Conservation (phyloP, 2,329 filamentous ascomycete species). For the Calonectria hawksworthii region DNA sequence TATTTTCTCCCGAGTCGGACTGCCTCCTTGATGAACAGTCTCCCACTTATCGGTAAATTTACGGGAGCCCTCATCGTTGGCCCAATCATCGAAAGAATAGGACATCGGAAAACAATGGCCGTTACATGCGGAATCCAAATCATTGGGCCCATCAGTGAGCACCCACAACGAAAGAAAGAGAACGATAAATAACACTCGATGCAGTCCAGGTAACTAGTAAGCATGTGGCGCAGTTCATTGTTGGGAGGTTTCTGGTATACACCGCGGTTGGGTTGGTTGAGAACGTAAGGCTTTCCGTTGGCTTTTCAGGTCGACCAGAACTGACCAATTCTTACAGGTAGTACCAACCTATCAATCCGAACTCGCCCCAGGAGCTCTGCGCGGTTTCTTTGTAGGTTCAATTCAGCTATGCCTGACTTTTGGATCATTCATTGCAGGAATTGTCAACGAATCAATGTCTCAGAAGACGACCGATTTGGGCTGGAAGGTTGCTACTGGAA, state of each 20-base stretch:
- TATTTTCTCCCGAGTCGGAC: neutral
- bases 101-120: neutral
- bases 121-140: neutral
- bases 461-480: neutral
- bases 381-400: neutral
- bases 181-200: neutral
- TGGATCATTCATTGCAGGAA: neutral
- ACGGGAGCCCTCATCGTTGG: neutral
- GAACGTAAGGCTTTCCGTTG: neutral
- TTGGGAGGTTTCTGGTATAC: neutral
- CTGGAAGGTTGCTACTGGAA: neutral
- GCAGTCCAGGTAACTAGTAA: neutral
- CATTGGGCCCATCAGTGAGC: neutral
- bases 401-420: neutral
- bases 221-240: neutral
- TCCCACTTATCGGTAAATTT: neutral
- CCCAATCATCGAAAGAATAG: neutral
- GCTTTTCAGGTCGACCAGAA: neutral
- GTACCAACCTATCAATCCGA: neutral
- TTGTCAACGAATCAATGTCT: conserved; percentile 6
- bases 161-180: neutral
- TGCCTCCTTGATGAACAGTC: neutral
- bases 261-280: neutral
- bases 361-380: neutral
- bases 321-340: neutral